These are phyloP conservation scores for Echium plantagineum DNA, from an alignment of 257 asterid genomes.

Conservation along the genomic window DNA sequence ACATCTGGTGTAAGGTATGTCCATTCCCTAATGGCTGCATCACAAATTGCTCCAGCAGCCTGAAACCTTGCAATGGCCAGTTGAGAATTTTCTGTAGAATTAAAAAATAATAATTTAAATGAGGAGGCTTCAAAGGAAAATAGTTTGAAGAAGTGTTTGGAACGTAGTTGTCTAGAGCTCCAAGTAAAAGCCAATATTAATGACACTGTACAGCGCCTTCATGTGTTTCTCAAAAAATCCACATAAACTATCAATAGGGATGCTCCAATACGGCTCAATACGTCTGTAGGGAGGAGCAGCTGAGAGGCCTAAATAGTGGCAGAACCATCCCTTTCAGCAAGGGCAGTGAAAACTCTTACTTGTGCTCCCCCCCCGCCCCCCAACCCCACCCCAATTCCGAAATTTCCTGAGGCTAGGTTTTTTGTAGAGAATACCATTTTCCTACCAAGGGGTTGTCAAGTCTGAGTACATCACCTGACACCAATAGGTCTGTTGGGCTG, in stretches of 20 bases:
- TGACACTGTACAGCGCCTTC: no score
- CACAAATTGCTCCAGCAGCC: slow-evolving; percentile 93
- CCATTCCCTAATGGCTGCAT: slow-evolving; percentile 97
- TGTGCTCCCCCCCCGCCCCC: no score
- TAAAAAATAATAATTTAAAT: not conserved
- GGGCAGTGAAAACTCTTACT: not conserved
- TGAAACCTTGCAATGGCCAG: slow-evolving; percentile 79
- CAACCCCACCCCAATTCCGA: no score
- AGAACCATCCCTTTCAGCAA: not conserved
- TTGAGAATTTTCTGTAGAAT: slow-evolving; percentile 78
- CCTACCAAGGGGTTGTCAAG: no score
- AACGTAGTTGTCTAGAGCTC: not conserved
- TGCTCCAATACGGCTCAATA: not conserved
- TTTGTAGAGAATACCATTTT: no score
- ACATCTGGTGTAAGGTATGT: slow-evolving; percentile 52
- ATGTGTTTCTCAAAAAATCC: not conserved
- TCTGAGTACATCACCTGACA: no score
- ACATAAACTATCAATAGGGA: not conserved
- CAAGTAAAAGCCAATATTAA: not conserved
- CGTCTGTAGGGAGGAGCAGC: not conserved
- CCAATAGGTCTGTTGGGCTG: no score
- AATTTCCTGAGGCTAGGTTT: no score
- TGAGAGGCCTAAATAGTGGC: not conserved
- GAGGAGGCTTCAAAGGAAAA: not conserved
- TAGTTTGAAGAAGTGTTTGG: not conserved